Evolutionary conservation across 768 basidiomycete genomes (phyloP), one percentile per base, ranked within the genome.

Genomic region (Stropharia rugosoannulata): DNA sequence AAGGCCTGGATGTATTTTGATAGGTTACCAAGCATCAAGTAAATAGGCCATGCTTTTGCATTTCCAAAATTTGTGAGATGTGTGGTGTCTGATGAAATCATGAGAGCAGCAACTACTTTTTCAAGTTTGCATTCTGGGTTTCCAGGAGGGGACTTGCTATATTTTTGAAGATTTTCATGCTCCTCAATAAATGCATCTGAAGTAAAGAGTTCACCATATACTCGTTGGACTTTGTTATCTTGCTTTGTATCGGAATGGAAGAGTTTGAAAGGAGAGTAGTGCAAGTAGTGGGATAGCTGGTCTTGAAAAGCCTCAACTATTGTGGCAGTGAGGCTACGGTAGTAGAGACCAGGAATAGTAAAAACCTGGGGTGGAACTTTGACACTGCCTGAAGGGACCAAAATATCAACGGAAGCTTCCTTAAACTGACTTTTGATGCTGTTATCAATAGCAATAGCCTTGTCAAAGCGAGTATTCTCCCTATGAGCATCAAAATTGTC

Each of bases 51-150:
- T n/a, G n/a, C n/a, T n/a, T n/a, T n/a, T n/a, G n/a, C n/a, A n/a
- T n/a, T n/a, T n/a, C n/a, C n/a, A n/a, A n/a, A n/a, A n/a, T n/a
- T n/a, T 2, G 71, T 61, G 0, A 71, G 56, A 41, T 68, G 66
- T 1, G 63, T 68, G 1, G 55, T 42, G 39, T 68, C 65, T 1
- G 65, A 68, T 15, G 53, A 66, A 29, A 71, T 42, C 66, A 72
- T 68, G 4, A 70, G 22, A 2, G 59, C 65, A 0, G 64, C 64
- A 12, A 73, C 40, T 19, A 68, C 57, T 45, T 66, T 64, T 51
- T 68, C 68, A 2, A 41, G 53, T 48, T 64, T 50, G 46, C 56
- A 60, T 8, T 51, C 42, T 0, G 52, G 49, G 8, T 63, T 51
- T 5, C 51, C 50, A 2, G 58, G 56, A 18, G 59, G 59, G 12